Base-by-base conservation (phyloP, 176 grass and related monocot species). In the Carex littledalei region DNA sequence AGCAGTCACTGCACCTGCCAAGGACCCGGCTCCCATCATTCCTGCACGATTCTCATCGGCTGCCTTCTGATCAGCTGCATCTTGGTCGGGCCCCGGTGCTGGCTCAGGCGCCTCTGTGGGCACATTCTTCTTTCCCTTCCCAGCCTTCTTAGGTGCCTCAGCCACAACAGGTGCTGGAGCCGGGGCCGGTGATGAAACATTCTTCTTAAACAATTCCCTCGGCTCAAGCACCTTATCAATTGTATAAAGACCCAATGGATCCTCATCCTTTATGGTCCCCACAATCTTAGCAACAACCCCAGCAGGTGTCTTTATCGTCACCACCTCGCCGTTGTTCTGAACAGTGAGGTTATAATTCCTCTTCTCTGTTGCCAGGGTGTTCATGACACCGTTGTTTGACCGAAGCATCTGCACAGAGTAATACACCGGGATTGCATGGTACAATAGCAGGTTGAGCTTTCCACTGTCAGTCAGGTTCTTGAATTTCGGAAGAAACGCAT, bases 311-410 rank as follows among this genome's bases (percentile, higher is more conserved):
- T 83, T 63, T 82, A 95, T 84, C 67, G 91, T 90, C 84, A 93
- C 91, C 54, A 89, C 87, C 50, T 97, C 90, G 68, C 94, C 94
- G 54, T 88, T 81, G 68, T 91, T 97, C 87, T 97, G 94, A 20
- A 97, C 41, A 8, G 94, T 97, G 77, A 97, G 89, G 67, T 97
- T 97, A 83, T 78, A 97, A 83, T 91, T 91, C 14, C 81, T 72
- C 49, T 88, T 85, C 66, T 93, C 94, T 67, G 94, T 93, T 67
- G 94, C 94, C 43, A 97, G 94, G 21, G 91, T 97, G 86, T 93
- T 97, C 89, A 97, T 91, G 50, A 91, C 91, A 56, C 94, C 94
- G 29, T 97, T 97, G 89, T 86, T 93, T 58, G 94, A 87, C 80
- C 93, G 87, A 70, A 97, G 91, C 57, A 80, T 77, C 7, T 70